Conservation (phyloP, 257 asterid species). For the Cruciata laevipes region DNA sequence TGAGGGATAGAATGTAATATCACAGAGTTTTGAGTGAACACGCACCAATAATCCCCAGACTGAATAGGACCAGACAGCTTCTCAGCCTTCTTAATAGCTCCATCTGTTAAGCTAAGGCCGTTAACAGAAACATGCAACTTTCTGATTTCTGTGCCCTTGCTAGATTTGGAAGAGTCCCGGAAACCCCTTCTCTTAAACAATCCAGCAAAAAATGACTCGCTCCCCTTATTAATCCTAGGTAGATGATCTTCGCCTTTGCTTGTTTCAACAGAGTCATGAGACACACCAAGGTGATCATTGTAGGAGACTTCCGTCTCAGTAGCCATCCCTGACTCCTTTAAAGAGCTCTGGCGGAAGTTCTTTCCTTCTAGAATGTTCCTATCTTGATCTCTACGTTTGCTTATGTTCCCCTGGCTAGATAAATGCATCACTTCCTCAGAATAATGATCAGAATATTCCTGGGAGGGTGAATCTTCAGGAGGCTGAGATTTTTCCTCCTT, state of each 20-base stretch:
- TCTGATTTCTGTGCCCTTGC: slow-evolving; percentile 40
- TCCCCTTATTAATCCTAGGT: slow-evolving; percentile 47
- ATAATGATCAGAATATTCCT: slow-evolving; percentile 23
- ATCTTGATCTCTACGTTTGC: slow-evolving; percentile 42
- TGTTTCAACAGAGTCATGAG: slow-evolving; percentile 52
- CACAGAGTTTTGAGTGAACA: slow-evolving; percentile 12
- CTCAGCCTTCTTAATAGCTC: slow-evolving; percentile 81
- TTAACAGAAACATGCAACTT: slow-evolving; percentile 56
- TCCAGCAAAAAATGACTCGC: slow-evolving; percentile 67
- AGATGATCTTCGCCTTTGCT: slow-evolving; percentile 39
- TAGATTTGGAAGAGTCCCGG: slow-evolving; percentile 56
- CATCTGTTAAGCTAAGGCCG: slow-evolving; percentile 60
- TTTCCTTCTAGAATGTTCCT: slow-evolving; percentile 30
- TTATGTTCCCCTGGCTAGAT: slow-evolving; percentile 39
- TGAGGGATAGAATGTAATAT: slow-evolving; percentile 1
- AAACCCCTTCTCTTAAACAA: slow-evolving; percentile 59
- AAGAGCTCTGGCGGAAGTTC: slow-evolving; percentile 48
- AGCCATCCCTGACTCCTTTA: slow-evolving; percentile 41
- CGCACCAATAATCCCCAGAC: slow-evolving; percentile 89
- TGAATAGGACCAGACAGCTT: slow-evolving; percentile 82
- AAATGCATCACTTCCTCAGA: slow-evolving; percentile 29
- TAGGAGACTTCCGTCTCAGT: slow-evolving; percentile 66
- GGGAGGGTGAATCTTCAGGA: slow-evolving; percentile 30
- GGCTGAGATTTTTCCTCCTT: slow-evolving; percentile 23
- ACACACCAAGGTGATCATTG: slow-evolving; percentile 39